Conservation (phyloP, 139 green algal species). For the Closterium sp. region DNA sequence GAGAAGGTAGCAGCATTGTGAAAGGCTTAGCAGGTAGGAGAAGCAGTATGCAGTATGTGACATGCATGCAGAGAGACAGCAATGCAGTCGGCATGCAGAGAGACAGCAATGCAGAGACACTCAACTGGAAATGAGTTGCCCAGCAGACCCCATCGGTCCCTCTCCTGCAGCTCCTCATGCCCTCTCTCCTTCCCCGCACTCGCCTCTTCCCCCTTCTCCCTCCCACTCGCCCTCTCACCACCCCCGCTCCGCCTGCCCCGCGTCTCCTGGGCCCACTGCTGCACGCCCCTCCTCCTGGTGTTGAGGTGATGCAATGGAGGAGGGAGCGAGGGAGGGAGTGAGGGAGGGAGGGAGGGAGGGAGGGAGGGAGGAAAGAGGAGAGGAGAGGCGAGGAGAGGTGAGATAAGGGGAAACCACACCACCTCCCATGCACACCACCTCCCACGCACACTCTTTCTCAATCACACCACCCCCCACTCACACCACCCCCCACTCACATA, state of each 20-base stretch:
- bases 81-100: no score
- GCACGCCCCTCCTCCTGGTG: not conserved
- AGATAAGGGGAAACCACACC: no score
- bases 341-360: no score
- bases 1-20: no score
- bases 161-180: not conserved
- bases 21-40: no score
- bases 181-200: not conserved
- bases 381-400: no score
- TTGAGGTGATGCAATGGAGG: no score
- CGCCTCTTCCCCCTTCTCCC: not conserved
- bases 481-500: not conserved
- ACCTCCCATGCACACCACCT: not conserved
- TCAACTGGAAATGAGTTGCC: not conserved
- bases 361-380: no score
- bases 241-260: not conserved
- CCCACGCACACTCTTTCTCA: no score
- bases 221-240: not conserved
- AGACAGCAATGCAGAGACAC: not conserved
- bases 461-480: not conserved
- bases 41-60: no score
- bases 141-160: not conserved
- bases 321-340: no score
- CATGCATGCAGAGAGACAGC: no score
- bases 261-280: not conserved